Evolutionary conservation across 192 early-diverging fungal species (phyloP).

Genomic region (Phlyctochytrium bullatum): DNA sequence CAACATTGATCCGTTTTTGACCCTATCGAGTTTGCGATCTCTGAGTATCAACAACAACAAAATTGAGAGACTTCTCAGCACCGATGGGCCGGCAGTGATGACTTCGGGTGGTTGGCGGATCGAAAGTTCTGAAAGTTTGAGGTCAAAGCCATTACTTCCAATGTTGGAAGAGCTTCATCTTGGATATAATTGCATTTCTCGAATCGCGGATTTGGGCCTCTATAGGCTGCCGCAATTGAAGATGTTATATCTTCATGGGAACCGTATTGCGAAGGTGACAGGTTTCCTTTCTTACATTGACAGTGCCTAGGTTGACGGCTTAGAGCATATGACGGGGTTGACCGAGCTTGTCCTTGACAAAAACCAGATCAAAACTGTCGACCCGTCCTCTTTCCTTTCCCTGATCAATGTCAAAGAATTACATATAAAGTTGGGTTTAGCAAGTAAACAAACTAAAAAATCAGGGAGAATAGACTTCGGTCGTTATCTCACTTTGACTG

Average conservation of each 20-base stretch:
- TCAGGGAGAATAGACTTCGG: conserved; percentile 58
- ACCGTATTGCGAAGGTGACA: conserved; percentile 49
- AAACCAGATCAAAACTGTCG: conserved; percentile 58
- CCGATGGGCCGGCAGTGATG: conserved; percentile 30
- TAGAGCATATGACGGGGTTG: conserved; percentile 54
- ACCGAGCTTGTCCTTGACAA: conserved; percentile 57
- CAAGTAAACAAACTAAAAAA: background rate
- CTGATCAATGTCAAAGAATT: conserved; percentile 54
- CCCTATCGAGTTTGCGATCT: conserved; percentile 38
- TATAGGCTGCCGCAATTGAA: conserved; percentile 47
- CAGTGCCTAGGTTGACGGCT: conserved; percentile 49
- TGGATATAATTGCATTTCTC: conserved; percentile 49
- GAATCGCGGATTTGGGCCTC: conserved; percentile 53
- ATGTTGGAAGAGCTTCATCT: conserved; percentile 57
- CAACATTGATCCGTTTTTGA: conserved; percentile 46
- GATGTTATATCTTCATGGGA: conserved; percentile 53
- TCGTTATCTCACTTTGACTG: conserved; percentile 53
- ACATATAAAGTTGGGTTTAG: conserved; percentile 50
- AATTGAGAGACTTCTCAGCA: conserved; percentile 48
- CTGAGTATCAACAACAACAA: conserved; percentile 54
- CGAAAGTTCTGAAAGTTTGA: conserved; percentile 24
- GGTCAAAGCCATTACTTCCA: conserved; percentile 33
- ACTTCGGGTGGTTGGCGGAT: conserved; percentile 29
- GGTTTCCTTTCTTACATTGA: conserved; percentile 5
- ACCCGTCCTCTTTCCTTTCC: conserved; percentile 50